These are phyloP conservation scores for Marsdenia floribunda DNA, from an alignment of 257 asterid species.

Conservation along the genomic window DNA sequence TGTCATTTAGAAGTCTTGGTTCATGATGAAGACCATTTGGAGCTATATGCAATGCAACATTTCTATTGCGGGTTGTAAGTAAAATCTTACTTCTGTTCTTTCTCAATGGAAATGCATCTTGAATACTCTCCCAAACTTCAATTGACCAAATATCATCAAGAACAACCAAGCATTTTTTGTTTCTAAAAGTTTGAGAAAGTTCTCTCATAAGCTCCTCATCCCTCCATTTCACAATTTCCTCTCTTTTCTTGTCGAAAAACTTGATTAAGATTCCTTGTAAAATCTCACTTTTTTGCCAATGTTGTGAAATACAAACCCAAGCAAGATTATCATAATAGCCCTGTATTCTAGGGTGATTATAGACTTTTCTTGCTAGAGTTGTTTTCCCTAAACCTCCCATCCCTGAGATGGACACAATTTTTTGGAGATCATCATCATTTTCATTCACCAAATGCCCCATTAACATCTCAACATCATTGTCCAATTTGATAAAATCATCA, in stretches of 20 bases:
- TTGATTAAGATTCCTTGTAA: conserved; percentile 30
- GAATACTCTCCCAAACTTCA: no score
- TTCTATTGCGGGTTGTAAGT: no score
- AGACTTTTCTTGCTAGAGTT: conserved; percentile 37
- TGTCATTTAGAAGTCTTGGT: no score
- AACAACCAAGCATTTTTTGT: no score
- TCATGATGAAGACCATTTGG: no score
- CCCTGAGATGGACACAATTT: not conserved
- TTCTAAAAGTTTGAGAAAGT: not conserved
- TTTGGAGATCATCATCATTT: not conserved
- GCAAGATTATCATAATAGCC: conserved; percentile 29
- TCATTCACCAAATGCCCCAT: not conserved
- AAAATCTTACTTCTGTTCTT: no score
- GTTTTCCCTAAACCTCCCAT: conserved; percentile 26
- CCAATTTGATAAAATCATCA: not conserved
- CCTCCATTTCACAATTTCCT: conserved; percentile 24
- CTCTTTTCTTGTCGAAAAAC: conserved; percentile 21
- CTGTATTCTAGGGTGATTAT: conserved; percentile 25
- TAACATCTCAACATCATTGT: not conserved
- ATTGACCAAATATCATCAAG: no score
- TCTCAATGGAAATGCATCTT: no score
- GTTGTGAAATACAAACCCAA: conserved; percentile 34
- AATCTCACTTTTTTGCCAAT: conserved; percentile 31
- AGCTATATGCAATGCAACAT: no score
- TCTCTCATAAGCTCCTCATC: conserved; percentile 34